These are phyloP conservation scores for Leccinum aurantiacum DNA, from an alignment of 768 basidiomycete species.

Conservation along the genomic window DNA sequence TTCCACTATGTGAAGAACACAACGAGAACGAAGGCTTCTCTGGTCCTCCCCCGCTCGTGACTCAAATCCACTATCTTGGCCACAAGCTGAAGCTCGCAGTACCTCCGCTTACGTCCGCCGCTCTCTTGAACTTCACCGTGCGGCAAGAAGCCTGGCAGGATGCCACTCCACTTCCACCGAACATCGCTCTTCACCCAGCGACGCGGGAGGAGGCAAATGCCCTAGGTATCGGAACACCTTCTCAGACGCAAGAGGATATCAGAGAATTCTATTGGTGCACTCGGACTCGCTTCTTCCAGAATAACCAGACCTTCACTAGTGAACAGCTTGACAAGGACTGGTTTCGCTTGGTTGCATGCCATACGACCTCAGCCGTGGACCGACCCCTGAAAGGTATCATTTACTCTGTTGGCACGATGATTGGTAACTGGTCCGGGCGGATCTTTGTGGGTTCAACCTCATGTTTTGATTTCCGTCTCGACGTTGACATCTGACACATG, in stretches of 20 bases:
- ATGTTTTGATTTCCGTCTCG: constrained; percentile 8
- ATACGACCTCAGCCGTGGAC: constrained; percentile 36
- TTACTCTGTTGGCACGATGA: constrained; percentile 43
- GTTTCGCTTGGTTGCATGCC: constrained; percentile 46
- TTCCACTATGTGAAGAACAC: constrained; percentile 37
- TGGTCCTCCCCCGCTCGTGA: constrained; percentile 33
- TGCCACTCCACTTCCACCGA: constrained; percentile 22
- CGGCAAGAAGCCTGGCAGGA: constrained; percentile 40
- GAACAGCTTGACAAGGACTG: constrained; percentile 46
- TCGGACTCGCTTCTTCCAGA: constrained; percentile 35
- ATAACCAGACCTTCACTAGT: constrained; percentile 23
- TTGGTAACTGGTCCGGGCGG: constrained; percentile 49
- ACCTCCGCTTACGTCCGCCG: constrained; percentile 43
- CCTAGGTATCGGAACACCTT: constrained; percentile 31
- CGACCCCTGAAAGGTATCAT: constrained; percentile 42
- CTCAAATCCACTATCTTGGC: constrained; percentile 41
- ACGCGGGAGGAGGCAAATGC: constrained; percentile 37
- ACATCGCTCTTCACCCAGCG: constrained; percentile 29
- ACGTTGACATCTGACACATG: constrained; percentile 21
- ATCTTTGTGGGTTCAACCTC: constrained; percentile 39
- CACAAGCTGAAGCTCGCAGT: constrained; percentile 40
- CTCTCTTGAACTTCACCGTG: constrained; percentile 37
- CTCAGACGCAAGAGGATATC: constrained; percentile 40
- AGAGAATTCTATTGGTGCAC: constrained; percentile 37
- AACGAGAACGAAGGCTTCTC: constrained; percentile 28